Evolutionary conservation across 1,139 yeast genomes (phyloP), one percentile per base, ranked within the genome.

Genomic region (Yamadazyma spencermartinsiae): DNA sequence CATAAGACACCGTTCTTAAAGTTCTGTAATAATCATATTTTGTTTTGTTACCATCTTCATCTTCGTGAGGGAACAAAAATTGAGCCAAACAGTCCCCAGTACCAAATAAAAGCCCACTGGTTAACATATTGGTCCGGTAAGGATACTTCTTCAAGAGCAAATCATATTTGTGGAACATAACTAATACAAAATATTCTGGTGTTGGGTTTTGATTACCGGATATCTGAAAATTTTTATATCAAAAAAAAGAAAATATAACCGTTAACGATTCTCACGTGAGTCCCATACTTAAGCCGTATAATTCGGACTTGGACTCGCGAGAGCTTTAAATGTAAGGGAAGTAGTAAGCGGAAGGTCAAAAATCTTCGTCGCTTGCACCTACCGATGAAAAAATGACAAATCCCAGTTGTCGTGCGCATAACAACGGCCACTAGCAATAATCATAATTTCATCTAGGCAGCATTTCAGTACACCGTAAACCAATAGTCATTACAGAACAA

Each of bases 1-100:
- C 97, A 55, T 87, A 89, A 6, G 77, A 50, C 41, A 78, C 68
- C 4, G 95, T 87, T 40, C 96, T 65, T 3, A 72, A 43, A 0
- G 89, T 82, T 40, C 96, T 64, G 10, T 34, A 38, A 30, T 37
- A 40, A 36, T 44, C 43, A 37, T 48, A 39, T 33, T 20, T 28
- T 27, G 35, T 33, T 37, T 38, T 15, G 36, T 41, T 31, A 41
- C 50, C 40, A 27, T 40, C 40, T 11, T 51, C 52, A 10, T 56
- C 60, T 18, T 52, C 52, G 35, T 61, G 67, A 3, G 80, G 76
- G 54, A 80, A 80, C 9, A 74, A 51, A 1, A 60, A 38, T 55
- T 88, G 96, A 0, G 96, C 95, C 21, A 84, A 52, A 1, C 67
- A 60, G 54, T 88, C 96, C 2, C 96, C 96, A 2, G 76, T 44